Conservation (phyloP, 2,329 filamentous ascomycete species). For the Aspergillus cejpii region DNA sequence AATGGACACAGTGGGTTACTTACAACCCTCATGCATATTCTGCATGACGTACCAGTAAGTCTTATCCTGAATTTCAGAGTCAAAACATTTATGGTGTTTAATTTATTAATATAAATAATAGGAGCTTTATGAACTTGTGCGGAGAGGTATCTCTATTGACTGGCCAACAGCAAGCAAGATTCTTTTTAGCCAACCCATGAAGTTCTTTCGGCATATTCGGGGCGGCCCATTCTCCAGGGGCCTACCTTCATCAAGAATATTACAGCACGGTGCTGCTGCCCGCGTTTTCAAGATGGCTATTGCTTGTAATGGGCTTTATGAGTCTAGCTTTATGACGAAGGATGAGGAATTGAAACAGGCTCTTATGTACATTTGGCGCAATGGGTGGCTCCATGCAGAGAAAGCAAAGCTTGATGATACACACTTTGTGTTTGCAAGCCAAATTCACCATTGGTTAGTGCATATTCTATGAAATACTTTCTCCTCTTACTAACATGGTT, state of each 20-base stretch:
- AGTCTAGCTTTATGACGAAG: conserved; percentile 4
- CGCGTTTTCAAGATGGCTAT: conserved; percentile 7
- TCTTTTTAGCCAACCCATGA: conserved; percentile 3
- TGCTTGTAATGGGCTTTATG: conserved; percentile 1
- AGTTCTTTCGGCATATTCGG: background rate
- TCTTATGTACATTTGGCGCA: conserved; percentile 4
- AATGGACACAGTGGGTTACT: conserved; percentile 9
- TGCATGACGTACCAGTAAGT: conserved; percentile 5
- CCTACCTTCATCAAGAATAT: background rate
- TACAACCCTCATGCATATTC: background rate
- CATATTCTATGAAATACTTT: conserved; percentile 4
- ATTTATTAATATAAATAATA: too few relatives aligned
- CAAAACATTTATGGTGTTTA: too few relatives aligned
- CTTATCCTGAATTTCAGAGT: background rate
- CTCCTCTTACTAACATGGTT: conserved; percentile 5
- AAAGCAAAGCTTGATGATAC: background rate
- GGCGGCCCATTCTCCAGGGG: conserved; percentile 4
- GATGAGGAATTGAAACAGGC: conserved; percentile 2
- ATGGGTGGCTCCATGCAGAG: conserved; percentile 12
- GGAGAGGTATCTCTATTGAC: background rate
- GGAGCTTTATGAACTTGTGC: background rate
- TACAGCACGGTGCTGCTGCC: conserved; percentile 2
- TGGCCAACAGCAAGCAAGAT: conserved; percentile 3
- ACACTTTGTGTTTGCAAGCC: conserved; percentile 7
- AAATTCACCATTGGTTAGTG: conserved; percentile 10